Conservation (phyloP, 73 alveolate genomes). For the Tetrahymena malaccensis region DNA sequence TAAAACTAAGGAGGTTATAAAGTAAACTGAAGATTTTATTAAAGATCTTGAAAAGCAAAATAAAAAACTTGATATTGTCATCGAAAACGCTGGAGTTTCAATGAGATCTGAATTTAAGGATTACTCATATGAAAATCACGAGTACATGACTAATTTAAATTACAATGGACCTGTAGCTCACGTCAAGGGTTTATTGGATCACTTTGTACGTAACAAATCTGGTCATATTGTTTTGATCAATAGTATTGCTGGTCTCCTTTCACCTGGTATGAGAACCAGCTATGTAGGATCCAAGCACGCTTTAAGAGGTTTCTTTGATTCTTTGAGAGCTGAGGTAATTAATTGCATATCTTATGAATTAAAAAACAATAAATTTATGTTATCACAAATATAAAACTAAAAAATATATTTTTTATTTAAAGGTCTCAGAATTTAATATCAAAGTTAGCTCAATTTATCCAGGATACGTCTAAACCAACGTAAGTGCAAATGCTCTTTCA, state of each 20-base stretch:
- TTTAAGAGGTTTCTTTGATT: neutral
- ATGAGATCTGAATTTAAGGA: constrained; percentile 13
- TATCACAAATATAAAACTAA: no score
- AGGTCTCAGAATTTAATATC: neutral
- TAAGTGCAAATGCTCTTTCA: constrained; percentile 14
- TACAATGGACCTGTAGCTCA: constrained; percentile 19
- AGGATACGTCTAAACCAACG: constrained; percentile 17
- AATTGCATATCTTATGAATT: no score
- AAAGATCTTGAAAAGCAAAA: neutral
- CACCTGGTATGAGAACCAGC: constrained; percentile 14
- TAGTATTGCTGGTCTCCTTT: constrained; percentile 25
- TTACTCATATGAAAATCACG: neutral
- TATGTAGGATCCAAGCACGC: constrained; percentile 25
- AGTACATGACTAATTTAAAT: constrained; percentile 1
- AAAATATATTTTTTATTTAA: neutral
- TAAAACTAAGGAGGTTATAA: neutral
- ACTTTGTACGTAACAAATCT: neutral
- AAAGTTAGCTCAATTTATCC: constrained; percentile 1
- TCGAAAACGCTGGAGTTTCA: constrained; percentile 32
- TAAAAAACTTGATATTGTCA: constrained; percentile 5
- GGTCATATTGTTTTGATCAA: constrained; percentile 21
- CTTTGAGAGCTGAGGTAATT: constrained; percentile 12
- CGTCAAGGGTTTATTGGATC: neutral
- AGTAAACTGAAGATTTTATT: neutral
- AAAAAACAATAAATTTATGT: no score